Evolutionary conservation across 2,329 filamentous ascomycete genomes (phyloP), one percentile per base, ranked within the genome.

Genomic region (Sordariomycetes sp.): DNA sequence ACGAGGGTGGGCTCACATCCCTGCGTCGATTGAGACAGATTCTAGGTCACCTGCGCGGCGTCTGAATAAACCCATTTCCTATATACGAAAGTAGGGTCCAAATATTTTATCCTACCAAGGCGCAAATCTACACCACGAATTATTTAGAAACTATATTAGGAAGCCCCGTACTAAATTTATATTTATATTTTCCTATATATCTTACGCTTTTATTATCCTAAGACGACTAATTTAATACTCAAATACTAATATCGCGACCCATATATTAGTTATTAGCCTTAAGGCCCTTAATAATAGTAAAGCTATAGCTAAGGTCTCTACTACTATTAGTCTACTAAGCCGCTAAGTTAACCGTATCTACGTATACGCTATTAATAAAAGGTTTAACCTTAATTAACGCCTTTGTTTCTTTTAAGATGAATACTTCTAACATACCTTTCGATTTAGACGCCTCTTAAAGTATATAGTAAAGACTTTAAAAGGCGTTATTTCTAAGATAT

Each of bases 21-120:
- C 63, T 73, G 48, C 62, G 63, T 52, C 65, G 71, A 20, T 62
- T 74, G 24, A 64, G 67, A 56, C 69, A 70, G 55, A 66, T 74
- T 45, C 61, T 74, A 35, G 65, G 67, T 28, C 71, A 74, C 58
- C 60, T 74, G 10, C 65, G 70, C 51, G 69, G 69, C 10, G 59
- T 62, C 42, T 62, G 53, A 48, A 59, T 56, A 45, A 36, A 52
- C 58, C 28, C 28, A 8, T 32, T 32, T 4, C 28, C 28, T 32
- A 8, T 32, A 8, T 32, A 32, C 28, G 8, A 8, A 32, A 8
- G 28, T 32, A 32, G 28, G 28, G 28, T 8, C 28, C 28, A 32
- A 32, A 32, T 4, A 8, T 32, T 32, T 32, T 32, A 32, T 32
- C 28, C 28, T 32, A 32, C 28, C 8, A 32, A 32, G 28, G 8